Conservation (phyloP, 345 rosid genomes). For the Clausena lansium region DNA sequence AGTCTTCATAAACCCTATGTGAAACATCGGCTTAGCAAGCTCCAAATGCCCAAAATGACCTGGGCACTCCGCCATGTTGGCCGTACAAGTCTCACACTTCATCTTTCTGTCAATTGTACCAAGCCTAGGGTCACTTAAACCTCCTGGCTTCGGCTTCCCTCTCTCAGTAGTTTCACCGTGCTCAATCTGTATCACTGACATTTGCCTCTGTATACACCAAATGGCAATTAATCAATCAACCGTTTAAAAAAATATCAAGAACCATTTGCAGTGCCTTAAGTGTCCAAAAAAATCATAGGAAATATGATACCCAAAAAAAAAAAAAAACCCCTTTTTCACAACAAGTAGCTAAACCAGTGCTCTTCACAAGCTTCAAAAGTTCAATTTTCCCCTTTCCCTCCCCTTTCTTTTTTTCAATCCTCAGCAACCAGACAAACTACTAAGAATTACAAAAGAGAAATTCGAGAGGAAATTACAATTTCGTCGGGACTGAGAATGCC, state of each 20-base stretch:
- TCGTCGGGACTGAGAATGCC: conserved; percentile 96
- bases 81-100: conserved; percentile 93
- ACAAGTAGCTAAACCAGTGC: neutral
- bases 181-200: conserved; percentile 89
- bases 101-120: conserved; percentile 91
- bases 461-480: conserved; percentile 54
- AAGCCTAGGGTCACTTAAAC: conserved; percentile 79
- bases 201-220: conserved; percentile 73
- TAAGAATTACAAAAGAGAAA: conserved; percentile 14
- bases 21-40: conserved; percentile 97
- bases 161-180: conserved; percentile 87
- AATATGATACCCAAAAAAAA: neutral
- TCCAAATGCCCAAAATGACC: conserved; percentile 97
- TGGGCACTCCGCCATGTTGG: conserved; percentile 93
- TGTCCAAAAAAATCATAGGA: neutral
- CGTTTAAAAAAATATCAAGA: neutral
- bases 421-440: conserved; percentile 9
- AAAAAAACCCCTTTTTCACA: neutral
- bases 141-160: conserved; percentile 81
- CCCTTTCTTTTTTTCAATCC: neutral
- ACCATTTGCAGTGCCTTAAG: neutral
- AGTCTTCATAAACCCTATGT: conserved; percentile 88
- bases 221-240: conserved; percentile 3
- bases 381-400: neutral
- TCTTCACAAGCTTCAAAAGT: neutral